Conservation (phyloP, 768 basidiomycete genomes). For the Agaricus blazei region DNA sequence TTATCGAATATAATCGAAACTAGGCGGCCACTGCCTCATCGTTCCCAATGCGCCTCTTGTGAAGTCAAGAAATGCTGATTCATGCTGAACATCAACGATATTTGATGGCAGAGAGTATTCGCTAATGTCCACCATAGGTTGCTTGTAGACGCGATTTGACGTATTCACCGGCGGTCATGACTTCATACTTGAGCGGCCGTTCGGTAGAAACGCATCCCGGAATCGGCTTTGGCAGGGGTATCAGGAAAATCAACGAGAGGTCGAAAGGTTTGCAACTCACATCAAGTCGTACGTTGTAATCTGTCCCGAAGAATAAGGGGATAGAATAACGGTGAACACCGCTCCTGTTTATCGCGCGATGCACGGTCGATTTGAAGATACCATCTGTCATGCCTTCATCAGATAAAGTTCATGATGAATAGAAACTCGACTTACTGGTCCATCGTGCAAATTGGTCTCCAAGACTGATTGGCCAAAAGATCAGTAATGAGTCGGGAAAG, state of each 20-base stretch:
- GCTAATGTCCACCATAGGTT: constrained; percentile 44
- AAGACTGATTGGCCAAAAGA: constrained; percentile 35
- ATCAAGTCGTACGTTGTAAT: constrained; percentile 79
- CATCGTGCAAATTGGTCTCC: constrained; percentile 87
- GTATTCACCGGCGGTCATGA: constrained; percentile 78
- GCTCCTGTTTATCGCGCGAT: constrained; percentile 77
- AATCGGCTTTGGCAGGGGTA: constrained; percentile 34
- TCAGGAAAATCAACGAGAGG: background rate
- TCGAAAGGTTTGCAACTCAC: constrained; percentile 31
- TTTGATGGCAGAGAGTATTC: background rate
- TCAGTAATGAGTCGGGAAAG: background rate
- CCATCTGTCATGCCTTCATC: constrained; percentile 48
- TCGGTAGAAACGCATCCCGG: constrained; percentile 42
- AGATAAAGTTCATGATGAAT: background rate
- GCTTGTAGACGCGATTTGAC: constrained; percentile 68
- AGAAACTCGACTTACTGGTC: constrained; percentile 58
- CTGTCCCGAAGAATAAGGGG: constrained; percentile 87
- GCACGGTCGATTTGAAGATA: constrained; percentile 85
- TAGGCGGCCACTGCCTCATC: background rate
- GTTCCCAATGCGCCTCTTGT: too few species aligned
- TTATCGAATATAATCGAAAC: background rate
- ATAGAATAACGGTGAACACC: constrained; percentile 75
- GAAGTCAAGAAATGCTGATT: background rate
- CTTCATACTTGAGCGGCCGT: constrained; percentile 55
- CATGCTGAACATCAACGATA: background rate